phyloP scores from a whole-genome alignment of 1,139 yeast species.

The Yamadazyma dendronema region DNA sequence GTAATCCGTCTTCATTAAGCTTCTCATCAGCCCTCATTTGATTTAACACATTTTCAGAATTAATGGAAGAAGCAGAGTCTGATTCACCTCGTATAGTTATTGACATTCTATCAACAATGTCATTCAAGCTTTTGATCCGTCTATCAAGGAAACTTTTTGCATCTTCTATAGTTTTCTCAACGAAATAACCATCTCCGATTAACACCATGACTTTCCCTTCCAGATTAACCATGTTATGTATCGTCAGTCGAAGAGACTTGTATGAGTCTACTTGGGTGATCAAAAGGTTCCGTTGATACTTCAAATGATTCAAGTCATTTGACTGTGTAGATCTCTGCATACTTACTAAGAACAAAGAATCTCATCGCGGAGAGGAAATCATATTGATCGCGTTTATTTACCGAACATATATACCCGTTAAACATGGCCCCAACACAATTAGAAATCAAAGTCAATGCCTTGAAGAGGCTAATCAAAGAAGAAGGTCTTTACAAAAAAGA shows the following conservation, averaged over 20 bases:
- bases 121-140: constrained; percentile 24
- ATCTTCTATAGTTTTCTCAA: constrained; percentile 40
- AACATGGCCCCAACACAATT: constrained; percentile 69
- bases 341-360: not conserved
- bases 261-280: constrained; percentile 12
- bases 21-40: constrained; percentile 19
- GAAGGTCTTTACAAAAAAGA: constrained; percentile 64
- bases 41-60: not conserved
- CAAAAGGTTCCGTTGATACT: constrained; percentile 10
- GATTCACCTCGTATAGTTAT: constrained; percentile 34
- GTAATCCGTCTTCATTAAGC: constrained; percentile 47
- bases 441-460: constrained; percentile 74
- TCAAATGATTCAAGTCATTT: constrained; percentile 4
- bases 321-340: not conserved
- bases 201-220: constrained; percentile 35
- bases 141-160: constrained; percentile 44
- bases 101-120: constrained; percentile 27
- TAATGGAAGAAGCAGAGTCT: not conserved
- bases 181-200: constrained; percentile 63
- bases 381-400: constrained; percentile 2
- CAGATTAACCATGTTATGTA: not conserved
- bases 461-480: constrained; percentile 73
- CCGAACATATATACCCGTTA: too few species aligned
- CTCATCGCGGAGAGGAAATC: constrained; percentile 4
- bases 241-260: constrained; percentile 3